Evolutionary conservation across 2,329 filamentous ascomycete genomes (phyloP).

Genomic region (Claviceps monticola): DNA sequence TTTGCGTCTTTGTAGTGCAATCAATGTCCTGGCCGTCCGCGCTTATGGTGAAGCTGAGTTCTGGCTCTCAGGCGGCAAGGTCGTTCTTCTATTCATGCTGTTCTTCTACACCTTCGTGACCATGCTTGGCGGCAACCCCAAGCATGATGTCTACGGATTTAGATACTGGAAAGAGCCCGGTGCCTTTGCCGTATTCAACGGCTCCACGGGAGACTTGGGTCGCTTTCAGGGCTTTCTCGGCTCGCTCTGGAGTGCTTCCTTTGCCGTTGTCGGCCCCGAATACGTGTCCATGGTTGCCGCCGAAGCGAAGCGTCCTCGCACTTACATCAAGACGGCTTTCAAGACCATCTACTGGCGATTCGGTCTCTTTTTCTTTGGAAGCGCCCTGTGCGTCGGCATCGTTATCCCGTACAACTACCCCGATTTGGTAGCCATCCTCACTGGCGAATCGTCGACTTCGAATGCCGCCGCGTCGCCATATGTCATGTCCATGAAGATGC

Average conservation of each 20-base stretch:
- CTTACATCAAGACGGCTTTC: conserved; percentile 52
- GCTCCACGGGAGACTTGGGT: conserved; percentile 44
- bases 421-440: conserved; percentile 36
- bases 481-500: conserved; percentile 46
- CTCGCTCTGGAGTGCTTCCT: conserved; percentile 49
- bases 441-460: conserved; percentile 19
- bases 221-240: conserved; percentile 57
- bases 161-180: conserved; percentile 43
- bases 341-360: conserved; percentile 63
- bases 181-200: conserved; percentile 36
- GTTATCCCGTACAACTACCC: conserved; percentile 51
- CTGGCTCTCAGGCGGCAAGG: conserved; percentile 48
- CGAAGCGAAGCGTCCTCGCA: conserved; percentile 50
- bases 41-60: conserved; percentile 63
- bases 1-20: conserved; percentile 21
- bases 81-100: conserved; percentile 51
- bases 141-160: conserved; percentile 55
- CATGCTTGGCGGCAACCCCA: conserved; percentile 66
- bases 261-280: conserved; percentile 52
- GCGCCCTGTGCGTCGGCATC: conserved; percentile 52
- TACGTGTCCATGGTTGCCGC: conserved; percentile 58
- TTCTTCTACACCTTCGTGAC: conserved; percentile 67
- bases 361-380: conserved; percentile 56
- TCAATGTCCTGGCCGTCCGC: conserved; percentile 53
- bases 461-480: conserved; percentile 47